Base-by-base conservation (phyloP, 2,329 filamentous ascomycete species). In the Aureobasidium sp. region DNA sequence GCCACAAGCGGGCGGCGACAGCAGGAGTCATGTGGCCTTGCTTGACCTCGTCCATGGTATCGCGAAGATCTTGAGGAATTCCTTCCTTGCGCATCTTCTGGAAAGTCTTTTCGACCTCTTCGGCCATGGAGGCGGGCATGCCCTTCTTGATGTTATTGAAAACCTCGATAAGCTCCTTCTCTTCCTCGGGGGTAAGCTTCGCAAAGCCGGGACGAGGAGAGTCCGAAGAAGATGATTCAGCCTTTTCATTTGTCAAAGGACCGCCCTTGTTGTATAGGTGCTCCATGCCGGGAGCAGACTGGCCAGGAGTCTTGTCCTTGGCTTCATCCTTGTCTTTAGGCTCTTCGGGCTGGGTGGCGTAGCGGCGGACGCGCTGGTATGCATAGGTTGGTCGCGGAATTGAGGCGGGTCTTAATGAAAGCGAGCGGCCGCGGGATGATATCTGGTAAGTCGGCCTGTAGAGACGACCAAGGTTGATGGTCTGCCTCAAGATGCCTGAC, bases 51-150 rank as follows among this genome's bases (percentile, higher is more conserved):
- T 84, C 79, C 73, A 87, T 82, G 58, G 88, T 80, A 66, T 87
- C 81, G 61, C 83, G 81, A 20, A 91, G 75, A 70, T 91, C 89
- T 26, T 76, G 69, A 0, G 90, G 89, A 17, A 91, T 83, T 10
- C 91, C 91, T 46, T 86, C 80, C 64, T 80, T 79, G 75, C 86
- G 84, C 64, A 93, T 80, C 32, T 81, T 77, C 64, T 82, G 76
- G n/a, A 89, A 75, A 9, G 86, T 79, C 52, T 83, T 79, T 63
- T 85, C 80, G 63, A 91, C 73, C 26, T 81, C 76, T 56, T 83
- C 75, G 42, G 79, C 79, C 74, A 90, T 85, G n/a, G 80, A 79
- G 61, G 80, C 78, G 8, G 88, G 87, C 62, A 90, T 74, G 56
- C 79, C 79, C 64, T 80, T 78, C 66, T 83, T 83, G 63, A 88